Base-by-base conservation (phyloP, 176 grass and related monocot species). In the Thalia dealbata region DNA sequence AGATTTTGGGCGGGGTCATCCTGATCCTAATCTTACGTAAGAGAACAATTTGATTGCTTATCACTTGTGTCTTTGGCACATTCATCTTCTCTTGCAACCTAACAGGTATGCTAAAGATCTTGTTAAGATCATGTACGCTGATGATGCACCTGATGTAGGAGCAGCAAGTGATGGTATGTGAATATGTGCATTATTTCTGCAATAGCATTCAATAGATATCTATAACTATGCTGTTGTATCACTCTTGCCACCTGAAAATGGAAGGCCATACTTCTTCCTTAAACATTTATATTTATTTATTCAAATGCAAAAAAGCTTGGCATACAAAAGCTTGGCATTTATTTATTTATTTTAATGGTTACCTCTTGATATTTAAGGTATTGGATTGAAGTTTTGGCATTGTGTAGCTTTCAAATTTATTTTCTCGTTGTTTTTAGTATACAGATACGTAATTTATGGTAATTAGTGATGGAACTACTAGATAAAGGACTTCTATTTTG, bases 21-120 rank as follows among this genome's bases (percentile, higher is more conserved):
- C 91, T 51, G 91, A 96, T 77, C 91, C 91, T 21, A 96, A 96
- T 88, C 77, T 96, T 42, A 96, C 91, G 91, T 96, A 88, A 82
- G 85, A 61, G 66, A 73, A 59, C 55, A 43, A 1, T 69, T 48
- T 25, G 73, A 8, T 16, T 75, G 61, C 18, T 25, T 72, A 74
- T 35, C 42, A 60, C 24, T 44, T 78, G 15, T 64, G 65, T 60
- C 22, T 62, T 55, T 58, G 27, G 32, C 41, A 45, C 21, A 70
- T 26, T 74, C 14, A 50, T 43, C 60, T 32, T 32, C 70, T 51
- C 55, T 73, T 58, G 23, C 56, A 44, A 70, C 80, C 69, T 76
- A 67, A 75, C 78, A 96, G 91, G 78, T 96, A 96, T 78, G 91
- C 91, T 72, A 96, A 96, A 78, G 91, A 96, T 58, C 86, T 96